Evolutionary conservation across 257 asterid species (phyloP).

Genomic region (Solanum neorickii): DNA sequence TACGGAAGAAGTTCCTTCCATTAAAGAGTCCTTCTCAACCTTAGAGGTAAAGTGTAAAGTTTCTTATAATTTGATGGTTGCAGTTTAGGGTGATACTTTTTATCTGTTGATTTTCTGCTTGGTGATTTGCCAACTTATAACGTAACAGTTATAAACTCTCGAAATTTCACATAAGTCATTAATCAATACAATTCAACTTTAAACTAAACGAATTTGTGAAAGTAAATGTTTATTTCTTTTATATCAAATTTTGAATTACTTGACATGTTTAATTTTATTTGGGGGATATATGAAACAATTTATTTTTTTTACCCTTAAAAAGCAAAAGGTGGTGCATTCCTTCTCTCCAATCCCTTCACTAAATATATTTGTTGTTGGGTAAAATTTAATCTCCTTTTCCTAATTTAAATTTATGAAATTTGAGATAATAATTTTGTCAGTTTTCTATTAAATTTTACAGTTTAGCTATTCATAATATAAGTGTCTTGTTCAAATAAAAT

Average conservation of each 20-base stretch:
- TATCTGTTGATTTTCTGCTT: neutral
- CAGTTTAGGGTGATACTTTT: neutral
- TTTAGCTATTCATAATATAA: neutral
- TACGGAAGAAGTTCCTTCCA: conserved; percentile 59
- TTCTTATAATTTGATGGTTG: neutral
- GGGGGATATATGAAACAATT: neutral
- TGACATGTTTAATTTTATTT: neutral
- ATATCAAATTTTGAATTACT: neutral
- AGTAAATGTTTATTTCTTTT: too few species aligned
- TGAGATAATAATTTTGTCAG: too few species aligned
- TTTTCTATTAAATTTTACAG: neutral
- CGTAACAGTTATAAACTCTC: neutral
- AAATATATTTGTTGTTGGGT: too few species aligned
- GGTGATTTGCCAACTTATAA: neutral
- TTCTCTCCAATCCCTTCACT: too few species aligned
- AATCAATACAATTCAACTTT: too few species aligned
- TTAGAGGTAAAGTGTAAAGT: conserved; percentile 53
- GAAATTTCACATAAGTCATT: neutral
- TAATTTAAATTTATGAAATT: too few species aligned
- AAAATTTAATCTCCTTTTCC: too few species aligned
- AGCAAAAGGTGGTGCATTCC: neutral
- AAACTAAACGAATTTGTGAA: too few species aligned
- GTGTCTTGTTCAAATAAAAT: neutral
- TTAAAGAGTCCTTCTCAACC: conserved; percentile 53
- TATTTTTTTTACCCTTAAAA: too few species aligned